phyloP scores from a whole-genome alignment of 768 basidiomycete species.

The Boletus edulis region DNA sequence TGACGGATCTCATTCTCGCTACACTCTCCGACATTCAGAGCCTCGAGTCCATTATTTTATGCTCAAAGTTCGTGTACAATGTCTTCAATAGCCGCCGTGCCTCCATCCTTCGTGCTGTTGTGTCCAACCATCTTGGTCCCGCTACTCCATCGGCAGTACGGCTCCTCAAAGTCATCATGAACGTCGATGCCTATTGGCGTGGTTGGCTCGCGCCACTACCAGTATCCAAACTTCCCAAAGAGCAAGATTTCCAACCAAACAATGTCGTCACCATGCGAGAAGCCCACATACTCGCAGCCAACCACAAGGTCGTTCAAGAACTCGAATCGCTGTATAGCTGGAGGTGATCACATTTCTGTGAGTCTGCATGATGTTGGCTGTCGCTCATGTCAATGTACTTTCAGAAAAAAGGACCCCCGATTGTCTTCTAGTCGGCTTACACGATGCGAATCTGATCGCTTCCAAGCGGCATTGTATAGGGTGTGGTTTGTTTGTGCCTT shows the following conservation, averaged over 20 bases:
- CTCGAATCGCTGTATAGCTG: constrained; percentile 19
- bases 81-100: constrained; percentile 10
- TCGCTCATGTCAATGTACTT: not conserved
- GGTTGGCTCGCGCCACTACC: constrained; percentile 14
- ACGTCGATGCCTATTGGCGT: constrained; percentile 14
- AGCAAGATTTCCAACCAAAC: constrained; percentile 4
- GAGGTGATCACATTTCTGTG: constrained; percentile 12
- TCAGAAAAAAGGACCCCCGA: constrained; percentile 37
- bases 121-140: constrained; percentile 16
- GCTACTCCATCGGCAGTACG: constrained; percentile 7
- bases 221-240: constrained; percentile 9
- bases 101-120: constrained; percentile 12
- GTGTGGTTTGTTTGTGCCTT: constrained; percentile 21
- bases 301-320: constrained; percentile 16
- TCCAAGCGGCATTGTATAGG: constrained; percentile 29
- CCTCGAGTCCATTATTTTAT: constrained; percentile 11
- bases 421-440: constrained; percentile 32
- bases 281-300: constrained; percentile 9
- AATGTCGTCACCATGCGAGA: constrained; percentile 9
- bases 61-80: constrained; percentile 17
- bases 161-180: constrained; percentile 14
- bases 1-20: constrained; percentile 13
- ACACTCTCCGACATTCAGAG: constrained; percentile 8
- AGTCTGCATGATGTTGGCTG: not conserved
- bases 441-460: constrained; percentile 31